phyloP scores from a whole-genome alignment of 2,329 filamentous ascomycete species.

The Tolypocladium endophyticum region DNA sequence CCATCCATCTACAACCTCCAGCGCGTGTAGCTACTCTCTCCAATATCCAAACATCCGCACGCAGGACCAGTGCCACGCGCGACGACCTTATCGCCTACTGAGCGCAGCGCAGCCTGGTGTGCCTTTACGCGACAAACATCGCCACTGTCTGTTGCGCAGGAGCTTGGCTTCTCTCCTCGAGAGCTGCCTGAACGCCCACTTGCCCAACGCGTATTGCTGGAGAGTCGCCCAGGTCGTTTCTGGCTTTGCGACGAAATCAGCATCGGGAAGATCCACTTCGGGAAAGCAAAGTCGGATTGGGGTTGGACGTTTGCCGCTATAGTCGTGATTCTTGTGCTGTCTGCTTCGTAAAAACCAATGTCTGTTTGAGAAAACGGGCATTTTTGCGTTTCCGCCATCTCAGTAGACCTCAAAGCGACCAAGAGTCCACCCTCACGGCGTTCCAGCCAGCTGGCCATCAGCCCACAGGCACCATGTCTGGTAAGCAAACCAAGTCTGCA shows the following conservation, averaged over 20 bases:
- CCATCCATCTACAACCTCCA: neutral
- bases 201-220: neutral
- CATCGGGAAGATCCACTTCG: neutral
- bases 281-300: neutral
- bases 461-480: constrained; percentile 17
- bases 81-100: neutral
- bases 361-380: constrained; percentile 14
- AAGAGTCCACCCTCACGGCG: constrained; percentile 4
- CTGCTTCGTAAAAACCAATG: constrained; percentile 22
- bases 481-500: constrained; percentile 15
- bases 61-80: neutral
- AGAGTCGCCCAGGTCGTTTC: neutral
- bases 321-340: constrained; percentile 23
- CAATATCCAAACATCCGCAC: neutral
- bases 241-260: neutral
- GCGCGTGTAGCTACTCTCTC: neutral
- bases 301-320: constrained; percentile 11
- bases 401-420: constrained; percentile 16
- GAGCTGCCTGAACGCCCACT: neutral
- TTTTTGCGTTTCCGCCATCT: constrained; percentile 13
- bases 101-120: neutral
- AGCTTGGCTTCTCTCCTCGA: neutral
- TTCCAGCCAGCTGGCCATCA: constrained; percentile 1
- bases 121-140: neutral
- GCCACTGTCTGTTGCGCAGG: neutral